A percentile compares a stretch with the other conserved stretches of the same genome.
Conservation (phyloP, 2,329 filamentous ascomycete genomes). For the Colletotrichum sp. region DNA sequence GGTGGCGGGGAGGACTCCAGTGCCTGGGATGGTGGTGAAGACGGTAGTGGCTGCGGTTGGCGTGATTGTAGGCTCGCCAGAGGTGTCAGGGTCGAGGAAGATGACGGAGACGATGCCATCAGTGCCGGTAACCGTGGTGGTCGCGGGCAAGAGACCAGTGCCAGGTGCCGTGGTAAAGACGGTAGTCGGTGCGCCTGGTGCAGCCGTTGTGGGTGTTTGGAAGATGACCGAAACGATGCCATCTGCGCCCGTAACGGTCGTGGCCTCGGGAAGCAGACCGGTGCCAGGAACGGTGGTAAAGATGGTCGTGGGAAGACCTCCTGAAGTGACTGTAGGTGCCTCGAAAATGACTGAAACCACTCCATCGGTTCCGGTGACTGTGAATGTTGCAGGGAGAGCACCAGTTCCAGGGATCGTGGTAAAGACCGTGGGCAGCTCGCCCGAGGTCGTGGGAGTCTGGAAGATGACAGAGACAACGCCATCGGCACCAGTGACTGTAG, state of each 20-base stretch:
- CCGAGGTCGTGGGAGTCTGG: not conserved
- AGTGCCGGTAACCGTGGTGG: not conserved
- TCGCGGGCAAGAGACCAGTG: not conserved
- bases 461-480: not conserved
- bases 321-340: not conserved
- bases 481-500: not conserved
- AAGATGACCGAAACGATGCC: not conserved
- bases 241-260: not conserved
- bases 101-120: not conserved
- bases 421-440: not conserved
- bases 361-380: not conserved
- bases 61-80: not conserved
- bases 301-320: not conserved
- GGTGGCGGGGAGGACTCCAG: not conserved
- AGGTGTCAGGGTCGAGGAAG: not conserved
- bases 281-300: not conserved
- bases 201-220: not conserved
- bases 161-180: not conserved
- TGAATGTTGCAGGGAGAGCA: not conserved
- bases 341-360: not conserved
- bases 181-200: not conserved
- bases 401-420: slow-evolving; percentile 1
- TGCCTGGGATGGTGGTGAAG: slow-evolving; percentile 4
- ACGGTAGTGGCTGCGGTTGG: not conserved
- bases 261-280: not conserved